A percentile compares a stretch with the other conserved stretches of the same genome.
These are phyloP conservation scores for Fistulifera pelliculosa DNA, from an alignment of 108 stramenopile genomes.

Conservation along the genomic window DNA sequence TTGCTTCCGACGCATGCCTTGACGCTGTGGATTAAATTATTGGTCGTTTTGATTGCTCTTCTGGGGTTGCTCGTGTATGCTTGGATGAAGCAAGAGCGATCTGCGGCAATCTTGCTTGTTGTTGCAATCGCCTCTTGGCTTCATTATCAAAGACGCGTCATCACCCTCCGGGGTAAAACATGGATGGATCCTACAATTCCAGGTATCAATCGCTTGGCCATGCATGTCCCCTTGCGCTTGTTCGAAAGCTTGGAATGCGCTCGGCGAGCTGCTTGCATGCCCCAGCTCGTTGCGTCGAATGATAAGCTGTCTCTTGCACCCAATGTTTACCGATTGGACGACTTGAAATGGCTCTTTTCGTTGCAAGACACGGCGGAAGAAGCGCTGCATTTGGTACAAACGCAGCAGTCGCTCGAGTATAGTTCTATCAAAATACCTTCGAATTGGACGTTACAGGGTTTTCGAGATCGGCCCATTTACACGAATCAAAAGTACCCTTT, in stretches of 20 bases:
- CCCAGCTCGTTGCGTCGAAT: slow-evolving; percentile 16
- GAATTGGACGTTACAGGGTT: slow-evolving; percentile 44
- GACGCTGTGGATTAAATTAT: slow-evolving; percentile 22
- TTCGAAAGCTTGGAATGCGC: slow-evolving; percentile 17
- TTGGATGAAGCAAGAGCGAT: background rate
- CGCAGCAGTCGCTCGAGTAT: background rate
- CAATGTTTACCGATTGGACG: slow-evolving; percentile 15
- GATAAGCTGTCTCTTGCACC: slow-evolving; percentile 1
- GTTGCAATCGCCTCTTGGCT: background rate
- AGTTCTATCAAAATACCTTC: slow-evolving; percentile 24
- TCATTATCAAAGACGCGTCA: background rate
- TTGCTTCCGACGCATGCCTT: slow-evolving; percentile 24
- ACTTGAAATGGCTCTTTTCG: slow-evolving; percentile 27
- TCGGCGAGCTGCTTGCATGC: slow-evolving; percentile 35
- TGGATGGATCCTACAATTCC: slow-evolving; percentile 55
- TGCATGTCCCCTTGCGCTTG: slow-evolving; percentile 36
- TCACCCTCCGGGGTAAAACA: background rate
- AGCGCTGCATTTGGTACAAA: slow-evolving; percentile 9
- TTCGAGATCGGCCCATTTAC: slow-evolving; percentile 36
- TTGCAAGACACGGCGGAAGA: slow-evolving; percentile 24
- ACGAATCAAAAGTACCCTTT: slow-evolving; percentile 52
- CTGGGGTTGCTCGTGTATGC: slow-evolving; percentile 3
- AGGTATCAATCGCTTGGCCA: slow-evolving; percentile 24
- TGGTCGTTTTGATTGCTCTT: slow-evolving; percentile 6
- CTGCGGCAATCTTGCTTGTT: background rate